Conservation (phyloP, 352 stramenopile species). For the Phytophthora pseudosyringae region DNA sequence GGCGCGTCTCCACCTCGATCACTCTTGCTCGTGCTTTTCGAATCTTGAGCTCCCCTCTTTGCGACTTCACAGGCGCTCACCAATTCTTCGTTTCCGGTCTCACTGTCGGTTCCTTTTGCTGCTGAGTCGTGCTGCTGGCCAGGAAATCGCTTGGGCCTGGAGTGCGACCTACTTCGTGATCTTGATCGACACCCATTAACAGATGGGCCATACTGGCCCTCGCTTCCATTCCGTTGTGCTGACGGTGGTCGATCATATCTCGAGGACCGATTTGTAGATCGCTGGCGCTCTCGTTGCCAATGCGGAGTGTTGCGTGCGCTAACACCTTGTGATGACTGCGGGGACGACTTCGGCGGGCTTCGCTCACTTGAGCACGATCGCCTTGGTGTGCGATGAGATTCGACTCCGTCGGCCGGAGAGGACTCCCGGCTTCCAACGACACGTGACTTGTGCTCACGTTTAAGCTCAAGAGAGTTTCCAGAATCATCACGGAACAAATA, state of each 20-base stretch:
- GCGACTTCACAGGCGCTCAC: neutral
- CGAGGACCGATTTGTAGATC: slow-evolving; percentile 3
- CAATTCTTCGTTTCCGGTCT: neutral
- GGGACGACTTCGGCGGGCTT: slow-evolving; percentile 15
- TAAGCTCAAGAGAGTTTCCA: slow-evolving; percentile 45
- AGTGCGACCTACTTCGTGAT: slow-evolving; percentile 20
- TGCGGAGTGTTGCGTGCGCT: slow-evolving; percentile 14
- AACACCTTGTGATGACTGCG: slow-evolving; percentile 6
- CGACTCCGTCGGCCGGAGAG: slow-evolving; percentile 12
- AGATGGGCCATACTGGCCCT: neutral
- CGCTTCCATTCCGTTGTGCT: slow-evolving; percentile 1
- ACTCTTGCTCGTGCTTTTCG: neutral
- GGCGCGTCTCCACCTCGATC: neutral
- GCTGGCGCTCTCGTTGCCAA: slow-evolving; percentile 12
- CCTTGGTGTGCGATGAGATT: slow-evolving; percentile 3
- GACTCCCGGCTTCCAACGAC: slow-evolving; percentile 25
- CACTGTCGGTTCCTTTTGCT: neutral
- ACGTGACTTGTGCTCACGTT: slow-evolving; percentile 37
- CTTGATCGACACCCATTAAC: slow-evolving; percentile 7
- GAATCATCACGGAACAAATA: slow-evolving; percentile 45
- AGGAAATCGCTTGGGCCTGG: slow-evolving; percentile 4
- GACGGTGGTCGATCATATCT: slow-evolving; percentile 13
- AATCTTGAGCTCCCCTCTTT: neutral
- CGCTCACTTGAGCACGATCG: slow-evolving; percentile 45
- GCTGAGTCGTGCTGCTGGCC: neutral